phyloP scores from a whole-genome alignment of 148 eudicot genomes.

The Fagopyrum homotropicum region DNA sequence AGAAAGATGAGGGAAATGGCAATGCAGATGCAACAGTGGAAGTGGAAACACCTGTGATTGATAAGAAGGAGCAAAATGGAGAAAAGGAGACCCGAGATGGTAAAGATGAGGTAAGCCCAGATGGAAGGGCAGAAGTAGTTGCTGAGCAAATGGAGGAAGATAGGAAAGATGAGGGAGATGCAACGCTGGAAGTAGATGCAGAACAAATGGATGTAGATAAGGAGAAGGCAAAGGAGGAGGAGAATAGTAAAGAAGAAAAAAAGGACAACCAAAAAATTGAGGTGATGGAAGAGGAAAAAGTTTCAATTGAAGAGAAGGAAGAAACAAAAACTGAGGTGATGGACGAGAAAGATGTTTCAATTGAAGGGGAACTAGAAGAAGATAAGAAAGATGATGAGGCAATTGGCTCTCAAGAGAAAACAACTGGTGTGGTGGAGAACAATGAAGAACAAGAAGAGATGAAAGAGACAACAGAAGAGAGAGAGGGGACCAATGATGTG shows the following conservation, averaged over 20 bases:
- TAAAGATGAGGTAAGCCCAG: too few species aligned
- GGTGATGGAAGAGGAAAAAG: too few species aligned
- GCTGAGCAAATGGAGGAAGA: slow-evolving; percentile 25
- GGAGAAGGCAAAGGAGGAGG: not conserved
- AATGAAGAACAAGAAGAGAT: not conserved
- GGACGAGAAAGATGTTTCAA: slow-evolving; percentile 25
- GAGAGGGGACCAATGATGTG: slow-evolving; percentile 16
- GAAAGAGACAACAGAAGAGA: slow-evolving; percentile 24
- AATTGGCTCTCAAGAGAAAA: slow-evolving; percentile 18
- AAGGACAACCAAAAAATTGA: not conserved
- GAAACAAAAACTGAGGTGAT: slow-evolving; percentile 2
- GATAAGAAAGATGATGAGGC: slow-evolving; percentile 19
- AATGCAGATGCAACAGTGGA: not conserved
- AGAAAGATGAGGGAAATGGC: not conserved
- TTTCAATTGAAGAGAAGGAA: slow-evolving; percentile 19
- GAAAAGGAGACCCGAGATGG: too few species aligned
- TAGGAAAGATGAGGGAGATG: slow-evolving; percentile 5
- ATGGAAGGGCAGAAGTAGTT: slow-evolving; percentile 8
- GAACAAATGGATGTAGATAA: not conserved
- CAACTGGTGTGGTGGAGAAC: not conserved
- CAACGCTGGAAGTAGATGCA: not conserved
- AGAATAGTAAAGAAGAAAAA: slow-evolving; percentile 7
- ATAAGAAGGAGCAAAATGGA: too few species aligned
- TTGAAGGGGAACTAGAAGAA: slow-evolving; percentile 18
- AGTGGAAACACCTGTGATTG: too few species aligned